A percentile compares a stretch with the other conserved stretches of the same genome.
These are phyloP conservation scores for Thalassiosira ordinaria DNA, from an alignment of 352 stramenopile genomes.

Conservation along the genomic window DNA sequence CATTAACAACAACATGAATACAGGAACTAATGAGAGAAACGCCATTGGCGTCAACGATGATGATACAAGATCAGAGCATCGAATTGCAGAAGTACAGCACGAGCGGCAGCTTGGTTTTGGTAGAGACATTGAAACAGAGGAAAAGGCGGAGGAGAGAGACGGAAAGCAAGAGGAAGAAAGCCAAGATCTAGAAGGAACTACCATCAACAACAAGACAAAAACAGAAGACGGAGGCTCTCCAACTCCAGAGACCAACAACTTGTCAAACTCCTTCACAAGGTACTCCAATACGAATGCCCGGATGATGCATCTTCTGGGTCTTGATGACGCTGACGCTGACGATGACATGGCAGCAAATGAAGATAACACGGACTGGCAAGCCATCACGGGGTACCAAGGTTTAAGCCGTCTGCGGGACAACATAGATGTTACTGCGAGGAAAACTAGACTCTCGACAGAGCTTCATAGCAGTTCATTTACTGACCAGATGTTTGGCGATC, in stretches of 20 bases:
- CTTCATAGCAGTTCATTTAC: not conserved
- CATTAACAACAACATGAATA: not conserved
- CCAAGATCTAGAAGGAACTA: not conserved
- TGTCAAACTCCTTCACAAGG: not conserved
- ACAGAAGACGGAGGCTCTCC: not conserved
- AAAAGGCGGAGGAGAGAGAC: not conserved
- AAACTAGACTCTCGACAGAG: not conserved
- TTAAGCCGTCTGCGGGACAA: not conserved
- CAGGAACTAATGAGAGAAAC: not conserved
- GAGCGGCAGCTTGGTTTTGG: not conserved
- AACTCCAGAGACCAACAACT: not conserved
- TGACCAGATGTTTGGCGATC: too few relatives aligned
- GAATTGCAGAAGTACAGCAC: not conserved
- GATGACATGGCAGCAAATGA: not conserved
- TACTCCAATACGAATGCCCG: not conserved
- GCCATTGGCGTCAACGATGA: not conserved
- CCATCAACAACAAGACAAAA: not conserved
- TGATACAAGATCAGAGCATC: not conserved
- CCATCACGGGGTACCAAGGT: not conserved
- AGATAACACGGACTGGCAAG: conserved; percentile 1
- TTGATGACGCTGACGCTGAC: too few relatives aligned
- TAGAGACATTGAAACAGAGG: not conserved
- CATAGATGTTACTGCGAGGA: not conserved
- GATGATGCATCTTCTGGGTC: not conserved
- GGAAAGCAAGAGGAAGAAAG: not conserved